Evolutionary conservation across 1,139 yeast species (phyloP), one percentile per base, ranked within the genome.

Genomic region (Taphrina wiesneri): DNA sequence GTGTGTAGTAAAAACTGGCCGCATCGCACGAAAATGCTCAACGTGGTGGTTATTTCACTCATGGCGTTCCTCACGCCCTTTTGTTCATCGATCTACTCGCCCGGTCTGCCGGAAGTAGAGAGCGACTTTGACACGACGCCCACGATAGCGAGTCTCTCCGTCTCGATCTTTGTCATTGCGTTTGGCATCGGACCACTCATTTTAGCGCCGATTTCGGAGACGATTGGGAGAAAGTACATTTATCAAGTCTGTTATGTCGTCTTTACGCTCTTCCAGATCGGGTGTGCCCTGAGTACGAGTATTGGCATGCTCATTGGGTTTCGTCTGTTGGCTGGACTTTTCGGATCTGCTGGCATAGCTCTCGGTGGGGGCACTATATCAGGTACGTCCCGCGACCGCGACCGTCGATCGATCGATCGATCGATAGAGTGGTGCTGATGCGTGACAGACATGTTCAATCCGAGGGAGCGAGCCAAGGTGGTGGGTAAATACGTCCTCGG

Each of bases 361-460:
- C 85, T 90, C 70, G 96, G 93, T 13, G 95, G 93, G 68, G 97
- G 96, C 68, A 85, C 96, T 3, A 83, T 90, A 69, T 82, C 87
- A 9, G 43, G 43, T 39, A 13, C 15, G 43, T 39, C 43, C 82
- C 0, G 79, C 85, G 0, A 86, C 84, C 70, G 75, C 86, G 73
- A 79, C 85, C 69, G 81, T 85, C 2, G 81, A 83, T 66, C 78
- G 90, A 47, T 82, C 85, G 2, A 15, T 36, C 2, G 43, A n/a
- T n/a, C n/a, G n/a, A n/a, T 2, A 32, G 36, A 32, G 19, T 13
- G 43, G 6, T n/a, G n/a, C 19, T 39, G 19, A 39, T 9, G 43
- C n/a, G 43, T n/a, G 34, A 9, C 17, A 67, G 60, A 59, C 32
- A 47, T 57, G 52, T 49, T 26, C 26, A 36, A 39, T 21, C 54